These are phyloP conservation scores for Pseudonitzschia multiseries DNA, from an alignment of 108 stramenopile genomes.

Conservation along the genomic window DNA sequence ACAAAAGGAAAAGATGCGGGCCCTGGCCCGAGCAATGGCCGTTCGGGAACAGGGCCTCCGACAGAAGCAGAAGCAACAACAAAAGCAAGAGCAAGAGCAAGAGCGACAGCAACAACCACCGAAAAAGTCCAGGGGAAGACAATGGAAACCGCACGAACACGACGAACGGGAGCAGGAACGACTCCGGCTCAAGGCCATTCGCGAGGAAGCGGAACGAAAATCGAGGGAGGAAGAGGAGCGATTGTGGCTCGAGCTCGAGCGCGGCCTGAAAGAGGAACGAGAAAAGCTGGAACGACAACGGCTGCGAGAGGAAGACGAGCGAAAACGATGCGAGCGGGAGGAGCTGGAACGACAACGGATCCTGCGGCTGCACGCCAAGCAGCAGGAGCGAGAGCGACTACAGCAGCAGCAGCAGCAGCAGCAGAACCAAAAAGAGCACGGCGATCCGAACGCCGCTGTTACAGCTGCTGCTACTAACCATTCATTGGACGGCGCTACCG, in stretches of 20 bases:
- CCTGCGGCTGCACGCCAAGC: not conserved
- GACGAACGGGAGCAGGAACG: not conserved
- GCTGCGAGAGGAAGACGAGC: conserved; percentile 13
- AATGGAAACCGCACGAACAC: conserved; percentile 4
- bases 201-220: conserved; percentile 19
- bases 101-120: conserved; percentile 5
- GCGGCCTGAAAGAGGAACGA: conserved; percentile 3
- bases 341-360: conserved; percentile 6
- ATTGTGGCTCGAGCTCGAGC: not conserved
- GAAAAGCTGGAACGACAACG: not conserved
- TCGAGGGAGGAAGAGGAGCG: conserved; percentile 15
- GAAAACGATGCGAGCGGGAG: conserved; percentile 1
- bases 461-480: no score
- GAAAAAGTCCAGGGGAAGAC: conserved; percentile 6
- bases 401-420: not conserved
- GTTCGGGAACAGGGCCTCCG: conserved; percentile 17
- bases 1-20: conserved; percentile 33
- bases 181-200: not conserved
- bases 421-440: not conserved
- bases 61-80: conserved; percentile 12
- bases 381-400: not conserved
- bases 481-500: not conserved
- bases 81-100: not conserved
- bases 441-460: no score
- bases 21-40: conserved; percentile 29